Base-by-base conservation (phyloP, 2,329 filamentous ascomycete species). In the Aspergillus novoparasiticus region DNA sequence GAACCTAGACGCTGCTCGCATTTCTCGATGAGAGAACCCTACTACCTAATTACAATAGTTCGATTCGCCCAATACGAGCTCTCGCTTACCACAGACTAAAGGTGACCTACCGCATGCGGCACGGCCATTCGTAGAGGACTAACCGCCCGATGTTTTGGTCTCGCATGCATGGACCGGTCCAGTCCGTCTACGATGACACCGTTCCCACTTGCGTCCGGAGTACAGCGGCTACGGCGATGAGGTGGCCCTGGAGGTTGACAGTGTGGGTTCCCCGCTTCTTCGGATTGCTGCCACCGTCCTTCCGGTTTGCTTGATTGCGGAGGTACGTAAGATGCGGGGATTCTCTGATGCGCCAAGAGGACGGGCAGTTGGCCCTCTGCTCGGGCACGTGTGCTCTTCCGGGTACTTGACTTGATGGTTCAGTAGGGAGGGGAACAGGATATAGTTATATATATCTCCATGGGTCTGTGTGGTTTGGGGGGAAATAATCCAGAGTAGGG, bases 261-360 rank as follows among this genome's bases (percentile, higher is more conserved):
- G 12, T 36, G 9, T 16, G 34, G 3, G 36, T 55, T 19, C 48
- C 60, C 60, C 45, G 60, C 45, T 32, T 9, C 57, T 46, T 54
- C 60, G 56, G 60, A 32, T 58, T 36, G 45, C 46, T 21, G 48
- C 28, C 28, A 21, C 34, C 14, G 14, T 54, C 26, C 10, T 34
- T 41, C 58, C 58, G 58, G 43, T 11, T 12, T 45, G 43, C 45
- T 48, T 46, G 28, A 32, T 57, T 57, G 58, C 58, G 61, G 43
- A 51, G 61, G 51, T 60, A 36, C n/a, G 51, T 39, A 34, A 21
- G 23, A 58, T 61, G 60, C 60, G 60, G 60, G 60, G 56, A 55
- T 30, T 30, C n/a, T 9, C n/a, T 9, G 3, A 30, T 50, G 55
- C 23, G 48, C 60, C 21, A 62, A 62, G 60, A 26, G 23, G 32